phyloP scores from a whole-genome alignment of 257 asterid genomes.

The Schizonepeta tenuifolia region DNA sequence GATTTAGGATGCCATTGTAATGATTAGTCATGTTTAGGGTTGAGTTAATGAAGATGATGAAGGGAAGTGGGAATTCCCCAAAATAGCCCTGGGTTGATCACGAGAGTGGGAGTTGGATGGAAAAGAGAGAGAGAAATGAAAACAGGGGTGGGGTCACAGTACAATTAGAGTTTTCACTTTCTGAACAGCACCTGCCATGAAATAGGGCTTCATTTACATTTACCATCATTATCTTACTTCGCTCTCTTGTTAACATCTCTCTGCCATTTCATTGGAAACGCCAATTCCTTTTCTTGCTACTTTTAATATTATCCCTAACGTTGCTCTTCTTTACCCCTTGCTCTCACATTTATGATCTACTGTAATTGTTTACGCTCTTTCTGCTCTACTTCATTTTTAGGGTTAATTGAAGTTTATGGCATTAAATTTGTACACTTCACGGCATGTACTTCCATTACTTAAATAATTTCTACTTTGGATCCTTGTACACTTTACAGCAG shows the following conservation, averaged over 20 bases:
- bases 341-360: too few relatives aligned
- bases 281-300: constrained; percentile 43
- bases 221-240: constrained; percentile 19
- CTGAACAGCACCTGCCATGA: constrained; percentile 30
- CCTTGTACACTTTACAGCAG: too few relatives aligned
- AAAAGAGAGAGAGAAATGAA: constrained; percentile 11
- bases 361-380: not conserved
- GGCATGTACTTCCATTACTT: too few relatives aligned
- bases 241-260: constrained; percentile 52
- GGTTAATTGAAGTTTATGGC: too few relatives aligned
- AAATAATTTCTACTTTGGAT: too few relatives aligned
- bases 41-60: too few relatives aligned
- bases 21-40: too few relatives aligned
- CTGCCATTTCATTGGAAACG: constrained; percentile 48
- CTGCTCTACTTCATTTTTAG: too few relatives aligned
- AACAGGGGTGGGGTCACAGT: constrained; percentile 41
- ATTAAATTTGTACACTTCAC: too few relatives aligned
- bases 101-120: constrained; percentile 33
- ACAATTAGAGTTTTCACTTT: constrained; percentile 23
- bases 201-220: constrained; percentile 31
- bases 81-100: constrained; percentile 38
- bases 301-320: constrained; percentile 32
- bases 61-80: constrained; percentile 26
- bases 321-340: not conserved
- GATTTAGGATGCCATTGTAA: too few relatives aligned